These are phyloP conservation scores for Pyricularia sp. DNA, from an alignment of 2,329 filamentous ascomycete genomes.

Conservation along the genomic window DNA sequence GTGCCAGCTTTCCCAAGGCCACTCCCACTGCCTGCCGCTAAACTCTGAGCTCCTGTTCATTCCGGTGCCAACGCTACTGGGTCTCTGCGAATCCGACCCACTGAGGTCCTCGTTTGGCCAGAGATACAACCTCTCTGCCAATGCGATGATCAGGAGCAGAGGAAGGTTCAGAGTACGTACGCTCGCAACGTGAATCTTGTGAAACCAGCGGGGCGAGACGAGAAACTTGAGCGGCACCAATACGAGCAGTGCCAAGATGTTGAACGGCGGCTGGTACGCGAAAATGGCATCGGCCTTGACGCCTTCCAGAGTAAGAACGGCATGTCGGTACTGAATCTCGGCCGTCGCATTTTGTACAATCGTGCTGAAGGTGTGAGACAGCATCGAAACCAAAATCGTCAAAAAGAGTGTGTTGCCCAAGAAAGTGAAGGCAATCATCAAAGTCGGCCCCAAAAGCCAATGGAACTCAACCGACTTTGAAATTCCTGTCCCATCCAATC, in stretches of 20 bases:
- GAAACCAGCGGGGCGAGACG: slow-evolving; percentile 77
- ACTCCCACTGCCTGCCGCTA: slow-evolving; percentile 22
- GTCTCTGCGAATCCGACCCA: slow-evolving; percentile 12
- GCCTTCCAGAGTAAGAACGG: slow-evolving; percentile 75
- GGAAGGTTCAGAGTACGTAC: slow-evolving; percentile 70
- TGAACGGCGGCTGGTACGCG: slow-evolving; percentile 75
- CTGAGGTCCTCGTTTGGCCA: slow-evolving; percentile 35
- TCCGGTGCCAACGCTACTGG: slow-evolving; percentile 7
- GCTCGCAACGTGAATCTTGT: slow-evolving; percentile 76
- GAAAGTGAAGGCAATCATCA: slow-evolving; percentile 81
- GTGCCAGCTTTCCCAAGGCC: slow-evolving; percentile 58
- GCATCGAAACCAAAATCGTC: slow-evolving; percentile 81
- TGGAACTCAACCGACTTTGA: slow-evolving; percentile 61
- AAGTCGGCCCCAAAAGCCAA: slow-evolving; percentile 63
- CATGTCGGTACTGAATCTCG: slow-evolving; percentile 76
- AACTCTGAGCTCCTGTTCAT: slow-evolving; percentile 11
- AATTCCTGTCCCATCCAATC: slow-evolving; percentile 55
- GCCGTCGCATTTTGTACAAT: slow-evolving; percentile 68
- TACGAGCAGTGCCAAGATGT: slow-evolving; percentile 65
- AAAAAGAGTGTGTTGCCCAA: slow-evolving; percentile 80
- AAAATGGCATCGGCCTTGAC: slow-evolving; percentile 81
- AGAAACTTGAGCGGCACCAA: slow-evolving; percentile 70
- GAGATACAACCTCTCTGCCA: slow-evolving; percentile 60
- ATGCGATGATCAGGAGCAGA: slow-evolving; percentile 59
- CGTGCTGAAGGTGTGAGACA: slow-evolving; percentile 74